Evolutionary conservation across 192 early-diverging fungal genomes (phyloP), one percentile per base, ranked within the genome.

Genomic region (Podila epicladia): DNA sequence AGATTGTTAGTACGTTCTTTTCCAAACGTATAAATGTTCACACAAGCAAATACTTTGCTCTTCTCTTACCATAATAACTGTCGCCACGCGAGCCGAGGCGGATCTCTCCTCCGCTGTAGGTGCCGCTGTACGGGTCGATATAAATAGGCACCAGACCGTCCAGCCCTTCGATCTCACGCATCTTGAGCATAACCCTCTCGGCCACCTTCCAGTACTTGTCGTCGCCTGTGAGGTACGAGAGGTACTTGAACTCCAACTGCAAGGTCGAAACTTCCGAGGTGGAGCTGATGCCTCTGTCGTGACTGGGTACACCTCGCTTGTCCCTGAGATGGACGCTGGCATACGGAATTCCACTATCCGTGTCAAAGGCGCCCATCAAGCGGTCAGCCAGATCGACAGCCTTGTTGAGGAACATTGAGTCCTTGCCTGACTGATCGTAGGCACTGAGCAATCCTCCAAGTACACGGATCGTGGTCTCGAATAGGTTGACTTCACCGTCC

Each of bases 11-110:
- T 22, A 7, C 37, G 32, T 72, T 80, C 84, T 74, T 85, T 82
- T 22, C 85, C 83, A 32, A 80, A 12, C 11, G 26, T n/a, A 88
- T 85, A 61, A 89, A 26, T 15, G 13, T 2, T 17, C 38, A 45
- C 20, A 31, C 3, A 38, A 19, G 17, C 9, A 26, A 35, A 9
- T 37, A 11, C 35, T 45, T 45, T 0, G 41, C 4, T 45, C 3
- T 4, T 17, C 20, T 82, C 78, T 94, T 94, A 87, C 95, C 93
- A 79, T 95, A 95, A 75, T 94, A 96, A 58, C 90, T 92, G 64
- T 96, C 94, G 0, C 89, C 90, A 1, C 84, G 67, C 28, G 87
- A 88, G 4, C 94, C 93, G 26, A 95, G 84, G 32, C 91, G 80
- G 33, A 93, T 84, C 33, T 86, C 86, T 37, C 71, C 65, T 8